phyloP scores from a whole-genome alignment of 176 grass and related monocot species.

The Leersia perrieri region DNA sequence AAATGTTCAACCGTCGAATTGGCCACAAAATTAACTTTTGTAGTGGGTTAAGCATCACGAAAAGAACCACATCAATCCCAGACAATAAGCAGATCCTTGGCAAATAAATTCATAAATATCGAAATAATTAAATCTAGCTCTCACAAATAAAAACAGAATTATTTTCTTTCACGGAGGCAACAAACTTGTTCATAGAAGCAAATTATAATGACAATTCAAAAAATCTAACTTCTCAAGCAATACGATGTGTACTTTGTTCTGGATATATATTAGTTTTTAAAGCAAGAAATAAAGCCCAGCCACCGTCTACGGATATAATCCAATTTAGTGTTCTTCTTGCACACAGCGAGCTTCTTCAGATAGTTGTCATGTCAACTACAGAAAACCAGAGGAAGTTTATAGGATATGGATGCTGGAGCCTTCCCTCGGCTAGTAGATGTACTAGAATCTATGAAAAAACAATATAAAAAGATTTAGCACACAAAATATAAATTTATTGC shows the following conservation, averaged over 20 bases:
- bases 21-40: no score
- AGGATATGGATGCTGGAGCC: background rate
- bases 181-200: background rate
- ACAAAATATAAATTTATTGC: background rate
- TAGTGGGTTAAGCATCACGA: no score
- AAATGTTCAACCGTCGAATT: no score
- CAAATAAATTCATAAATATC: no score
- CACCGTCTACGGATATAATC: no score
- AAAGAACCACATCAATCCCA: no score
- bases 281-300: background rate
- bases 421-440: background rate
- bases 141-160: no score
- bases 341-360: no score
- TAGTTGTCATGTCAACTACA: background rate
- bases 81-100: no score
- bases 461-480: background rate
- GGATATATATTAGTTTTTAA: background rate
- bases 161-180: background rate
- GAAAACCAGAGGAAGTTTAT: background rate
- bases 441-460: background rate
- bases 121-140: no score
- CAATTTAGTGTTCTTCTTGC: no score
- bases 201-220: background rate
- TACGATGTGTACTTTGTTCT: background rate
- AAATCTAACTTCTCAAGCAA: background rate